Evolutionary conservation across 192 early-diverging fungal genomes (phyloP).

Genomic region (Spizellomyces punctatus): DNA sequence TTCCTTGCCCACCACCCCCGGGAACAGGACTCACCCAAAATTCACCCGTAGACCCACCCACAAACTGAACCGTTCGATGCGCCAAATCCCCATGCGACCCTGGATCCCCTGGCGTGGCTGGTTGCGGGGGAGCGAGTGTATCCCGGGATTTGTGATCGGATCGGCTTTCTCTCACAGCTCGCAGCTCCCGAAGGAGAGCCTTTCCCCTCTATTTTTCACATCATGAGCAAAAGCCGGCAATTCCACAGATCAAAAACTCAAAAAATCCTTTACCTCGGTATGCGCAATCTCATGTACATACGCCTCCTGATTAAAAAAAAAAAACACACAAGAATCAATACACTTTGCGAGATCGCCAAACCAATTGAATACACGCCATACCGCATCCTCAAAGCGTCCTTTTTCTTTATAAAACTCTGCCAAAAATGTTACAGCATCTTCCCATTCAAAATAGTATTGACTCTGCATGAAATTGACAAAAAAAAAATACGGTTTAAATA

Average conservation of each 20-base stretch:
- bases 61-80: too few species aligned
- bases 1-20: too few species aligned
- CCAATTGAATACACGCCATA: not conserved
- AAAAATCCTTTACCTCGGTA: not conserved
- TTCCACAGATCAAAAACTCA: too few species aligned
- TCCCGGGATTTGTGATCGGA: too few species aligned
- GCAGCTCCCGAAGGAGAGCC: conserved; percentile 23
- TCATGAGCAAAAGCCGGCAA: too few species aligned
- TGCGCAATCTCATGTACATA: conserved; percentile 1
- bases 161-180: not conserved
- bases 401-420: conserved; percentile 19
- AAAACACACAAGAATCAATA: not conserved
- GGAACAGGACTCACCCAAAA: too few species aligned
- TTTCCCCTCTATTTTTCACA: conserved; percentile 13
- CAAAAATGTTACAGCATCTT: conserved; percentile 25
- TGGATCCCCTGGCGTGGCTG: too few species aligned
- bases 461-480: conserved; percentile 6
- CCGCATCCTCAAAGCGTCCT: conserved; percentile 18
- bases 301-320: not conserved
- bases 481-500: not conserved
- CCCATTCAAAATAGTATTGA: conserved; percentile 1
- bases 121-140: too few species aligned
- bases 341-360: not conserved
- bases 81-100: too few species aligned
- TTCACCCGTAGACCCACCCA: too few species aligned